phyloP scores from a whole-genome alignment of 441 rosid genomes.

The Adansonia grandidieri region DNA sequence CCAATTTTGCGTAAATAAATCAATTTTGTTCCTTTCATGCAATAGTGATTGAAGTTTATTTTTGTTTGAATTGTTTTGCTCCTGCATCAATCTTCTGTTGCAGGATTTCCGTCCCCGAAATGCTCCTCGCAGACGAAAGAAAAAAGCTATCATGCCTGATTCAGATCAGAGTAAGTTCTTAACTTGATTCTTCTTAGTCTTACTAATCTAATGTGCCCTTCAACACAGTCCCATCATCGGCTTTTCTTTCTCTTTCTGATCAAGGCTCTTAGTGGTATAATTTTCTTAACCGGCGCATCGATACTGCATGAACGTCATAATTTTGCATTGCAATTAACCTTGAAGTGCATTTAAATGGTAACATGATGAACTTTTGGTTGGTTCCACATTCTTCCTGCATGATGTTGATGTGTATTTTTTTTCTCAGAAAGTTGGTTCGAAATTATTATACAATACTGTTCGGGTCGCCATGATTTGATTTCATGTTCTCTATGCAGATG shows the following conservation, averaged over 20 bases:
- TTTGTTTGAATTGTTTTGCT: constrained; percentile 4
- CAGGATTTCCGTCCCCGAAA: not conserved
- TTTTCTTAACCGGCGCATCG: not conserved
- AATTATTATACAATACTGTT: not conserved
- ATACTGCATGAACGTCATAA: not conserved
- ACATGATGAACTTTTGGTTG: not conserved
- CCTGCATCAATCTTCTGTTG: not conserved
- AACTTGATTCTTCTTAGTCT: not conserved
- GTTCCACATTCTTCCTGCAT: constrained; percentile 5
- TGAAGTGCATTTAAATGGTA: not conserved
- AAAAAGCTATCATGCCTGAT: not conserved
- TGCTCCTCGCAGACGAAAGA: not conserved
- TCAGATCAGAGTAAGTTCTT: constrained; percentile 15
- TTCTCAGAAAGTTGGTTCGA: too few relatives aligned
- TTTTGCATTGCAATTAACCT: not conserved
- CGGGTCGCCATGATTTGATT: not conserved
- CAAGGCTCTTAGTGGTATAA: not conserved
- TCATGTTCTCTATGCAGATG: not conserved
- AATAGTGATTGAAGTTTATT: not conserved
- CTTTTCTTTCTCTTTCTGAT: not conserved
- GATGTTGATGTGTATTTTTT: not conserved
- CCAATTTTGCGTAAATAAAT: not conserved
- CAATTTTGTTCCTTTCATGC: not conserved
- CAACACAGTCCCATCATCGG: not conserved
- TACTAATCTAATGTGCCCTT: not conserved